Conservation (phyloP, 805 yeast species). For the Candida broadrunensis region DNA sequence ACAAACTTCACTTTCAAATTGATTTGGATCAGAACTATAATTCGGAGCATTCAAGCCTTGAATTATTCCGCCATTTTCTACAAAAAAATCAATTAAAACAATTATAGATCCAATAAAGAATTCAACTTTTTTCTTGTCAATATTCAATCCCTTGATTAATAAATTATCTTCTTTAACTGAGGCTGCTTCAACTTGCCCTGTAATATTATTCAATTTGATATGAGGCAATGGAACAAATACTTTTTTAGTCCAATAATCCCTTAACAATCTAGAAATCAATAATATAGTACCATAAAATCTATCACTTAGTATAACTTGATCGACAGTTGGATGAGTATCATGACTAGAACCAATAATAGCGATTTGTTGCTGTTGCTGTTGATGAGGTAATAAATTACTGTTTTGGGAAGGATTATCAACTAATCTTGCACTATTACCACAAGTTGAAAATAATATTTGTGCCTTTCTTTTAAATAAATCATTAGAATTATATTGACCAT, state of each 20-base stretch:
- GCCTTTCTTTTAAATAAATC: constrained; percentile 44
- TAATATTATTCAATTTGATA: constrained; percentile 27
- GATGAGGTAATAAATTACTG: constrained; percentile 4
- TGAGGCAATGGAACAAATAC: constrained; percentile 55
- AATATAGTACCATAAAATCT: constrained; percentile 86
- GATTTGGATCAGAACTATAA: constrained; percentile 47
- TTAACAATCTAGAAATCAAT: constrained; percentile 71
- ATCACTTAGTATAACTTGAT: constrained; percentile 85
- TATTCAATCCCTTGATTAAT: constrained; percentile 43
- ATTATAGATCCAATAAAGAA: constrained; percentile 68
- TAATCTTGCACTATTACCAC: constrained; percentile 51
- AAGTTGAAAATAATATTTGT: constrained; percentile 48
- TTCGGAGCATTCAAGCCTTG: constrained; percentile 62
- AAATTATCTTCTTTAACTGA: constrained; percentile 44
- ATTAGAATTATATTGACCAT: constrained; percentile 51
- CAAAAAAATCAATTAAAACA: constrained; percentile 67
- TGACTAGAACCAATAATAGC: constrained; percentile 10
- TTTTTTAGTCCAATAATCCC: constrained; percentile 73
- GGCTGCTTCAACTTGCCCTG: constrained; percentile 35
- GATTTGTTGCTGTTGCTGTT: constrained; percentile 14
- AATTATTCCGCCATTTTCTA: constrained; percentile 57
- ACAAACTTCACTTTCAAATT: constrained; percentile 61
- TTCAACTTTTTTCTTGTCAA: constrained; percentile 54
- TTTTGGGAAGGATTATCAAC: constrained; percentile 15
- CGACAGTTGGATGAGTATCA: constrained; percentile 44